Percentiles rank a stretch among this genome's conserved stretches.
These are phyloP conservation scores for Neurospora tetrasperma DNA, from an alignment of 495 filamentous ascomycete species.

Conservation along the genomic window DNA sequence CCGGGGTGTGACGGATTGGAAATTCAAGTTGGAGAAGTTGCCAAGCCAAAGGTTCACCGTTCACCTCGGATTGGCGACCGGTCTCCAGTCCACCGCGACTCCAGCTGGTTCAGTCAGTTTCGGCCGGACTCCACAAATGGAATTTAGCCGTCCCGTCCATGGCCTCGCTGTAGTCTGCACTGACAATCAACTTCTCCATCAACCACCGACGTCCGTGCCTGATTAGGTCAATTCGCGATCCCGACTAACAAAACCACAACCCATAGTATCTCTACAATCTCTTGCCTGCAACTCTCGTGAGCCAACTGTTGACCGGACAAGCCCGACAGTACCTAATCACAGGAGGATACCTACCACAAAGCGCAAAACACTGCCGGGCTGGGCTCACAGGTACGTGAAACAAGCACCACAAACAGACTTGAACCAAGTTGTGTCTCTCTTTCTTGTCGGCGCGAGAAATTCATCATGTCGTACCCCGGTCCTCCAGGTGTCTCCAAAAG, in stretches of 20 bases:
- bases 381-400: slow-evolving; percentile 41
- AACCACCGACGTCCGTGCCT: not conserved
- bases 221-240: not conserved
- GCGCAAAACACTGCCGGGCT: slow-evolving; percentile 7
- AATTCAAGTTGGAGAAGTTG: too few species aligned
- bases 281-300: slow-evolving; percentile 12
- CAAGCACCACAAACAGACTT: slow-evolving; percentile 15
- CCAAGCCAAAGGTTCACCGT: not conserved
- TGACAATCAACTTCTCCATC: not conserved
- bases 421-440: slow-evolving; percentile 7
- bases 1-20: too few species aligned
- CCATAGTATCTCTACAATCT: not conserved
- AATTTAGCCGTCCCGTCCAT: not conserved
- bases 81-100: not conserved
- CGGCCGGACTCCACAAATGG: not conserved
- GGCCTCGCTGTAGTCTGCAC: not conserved
- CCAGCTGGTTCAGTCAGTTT: not conserved
- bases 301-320: slow-evolving; percentile 10
- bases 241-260: not conserved
- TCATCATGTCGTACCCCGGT: slow-evolving; percentile 92
- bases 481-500: slow-evolving; percentile 70
- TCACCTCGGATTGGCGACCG: not conserved
- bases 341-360: not conserved
- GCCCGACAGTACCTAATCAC: not conserved
- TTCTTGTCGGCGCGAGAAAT: slow-evolving; percentile 44